These are phyloP conservation scores for Suillus variegatus DNA, from an alignment of 768 basidiomycete species.

Conservation along the genomic window DNA sequence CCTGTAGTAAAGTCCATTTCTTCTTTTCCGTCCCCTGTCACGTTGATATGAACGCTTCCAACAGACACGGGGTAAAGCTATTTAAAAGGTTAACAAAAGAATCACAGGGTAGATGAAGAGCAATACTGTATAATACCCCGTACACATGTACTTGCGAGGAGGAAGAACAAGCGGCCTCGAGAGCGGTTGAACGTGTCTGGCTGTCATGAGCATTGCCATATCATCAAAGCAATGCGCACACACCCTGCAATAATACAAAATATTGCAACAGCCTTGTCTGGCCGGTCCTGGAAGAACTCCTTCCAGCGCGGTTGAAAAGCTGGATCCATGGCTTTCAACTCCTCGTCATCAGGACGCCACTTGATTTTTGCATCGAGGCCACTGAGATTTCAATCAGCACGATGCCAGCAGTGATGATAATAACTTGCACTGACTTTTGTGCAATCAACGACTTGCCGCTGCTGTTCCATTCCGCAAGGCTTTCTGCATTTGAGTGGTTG, in stretches of 20 bases:
- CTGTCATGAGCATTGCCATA: neutral
- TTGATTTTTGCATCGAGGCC: constrained; percentile 58
- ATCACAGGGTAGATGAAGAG: neutral
- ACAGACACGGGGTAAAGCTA: constrained; percentile 45
- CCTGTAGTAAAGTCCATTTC: constrained; percentile 46
- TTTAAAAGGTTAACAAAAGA: neutral
- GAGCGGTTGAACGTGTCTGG: neutral
- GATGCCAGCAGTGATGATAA: neutral
- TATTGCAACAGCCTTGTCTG: constrained; percentile 58
- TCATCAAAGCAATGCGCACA: neutral
- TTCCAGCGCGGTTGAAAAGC: constrained; percentile 52
- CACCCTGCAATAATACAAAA: constrained; percentile 47
- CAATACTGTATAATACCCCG: constrained; percentile 33
- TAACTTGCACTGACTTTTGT: constrained; percentile 44
- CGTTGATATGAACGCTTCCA: constrained; percentile 49
- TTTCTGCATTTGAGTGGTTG: constrained; percentile 7
- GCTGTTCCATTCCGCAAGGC: constrained; percentile 30
- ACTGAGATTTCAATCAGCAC: constrained; percentile 28
- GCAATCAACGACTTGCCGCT: constrained; percentile 47
- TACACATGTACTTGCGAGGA: constrained; percentile 18
- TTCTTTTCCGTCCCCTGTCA: constrained; percentile 40
- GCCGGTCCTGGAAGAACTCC: constrained; percentile 46
- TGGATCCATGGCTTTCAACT: constrained; percentile 49
- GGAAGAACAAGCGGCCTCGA: constrained; percentile 6
- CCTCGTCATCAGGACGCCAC: constrained; percentile 49